A percentile compares a stretch with the other conserved stretches of the same genome.
Conservation (phyloP, 75 land plant genomes). For the Cunninghamia lanceolata region DNA sequence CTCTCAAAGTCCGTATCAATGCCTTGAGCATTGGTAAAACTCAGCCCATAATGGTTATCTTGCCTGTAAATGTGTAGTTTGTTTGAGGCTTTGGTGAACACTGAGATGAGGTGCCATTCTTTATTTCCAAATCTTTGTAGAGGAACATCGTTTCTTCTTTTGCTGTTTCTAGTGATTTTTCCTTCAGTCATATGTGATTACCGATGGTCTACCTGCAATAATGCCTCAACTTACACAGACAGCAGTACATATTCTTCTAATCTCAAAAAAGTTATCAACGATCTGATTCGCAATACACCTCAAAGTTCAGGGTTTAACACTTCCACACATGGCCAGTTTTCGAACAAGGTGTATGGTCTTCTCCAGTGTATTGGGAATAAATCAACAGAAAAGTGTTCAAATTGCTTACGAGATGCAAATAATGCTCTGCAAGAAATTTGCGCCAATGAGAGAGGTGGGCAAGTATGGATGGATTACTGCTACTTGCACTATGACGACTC, state of each 20-base stretch:
- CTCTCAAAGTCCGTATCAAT: too few species aligned
- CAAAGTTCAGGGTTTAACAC: not conserved
- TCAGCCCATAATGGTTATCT: too few species aligned
- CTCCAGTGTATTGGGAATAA: not conserved
- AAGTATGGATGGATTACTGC: constrained; percentile 1
- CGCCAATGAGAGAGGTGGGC: not conserved
- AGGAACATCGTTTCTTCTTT: not conserved
- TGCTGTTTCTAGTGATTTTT: not conserved
- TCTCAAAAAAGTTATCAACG: not conserved
- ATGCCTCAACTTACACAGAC: not conserved
- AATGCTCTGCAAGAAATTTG: not conserved
- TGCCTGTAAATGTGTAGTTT: too few species aligned
- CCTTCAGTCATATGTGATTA: not conserved
- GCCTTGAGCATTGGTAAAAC: too few species aligned
- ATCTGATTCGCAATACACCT: not conserved
- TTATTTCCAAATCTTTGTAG: too few species aligned
- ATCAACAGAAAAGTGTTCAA: not conserved
- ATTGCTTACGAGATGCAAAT: not conserved
- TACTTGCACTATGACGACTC: constrained; percentile 3
- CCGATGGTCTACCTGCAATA: not conserved
- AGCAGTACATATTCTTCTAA: not conserved
- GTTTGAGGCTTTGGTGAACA: too few species aligned
- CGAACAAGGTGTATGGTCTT: too few species aligned
- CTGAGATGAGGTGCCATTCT: too few species aligned
- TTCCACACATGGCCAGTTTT: not conserved